phyloP scores from a whole-genome alignment of 2,329 filamentous ascomycete genomes.

The Ophiognomonia clavigignenti-juglandacearum region DNA sequence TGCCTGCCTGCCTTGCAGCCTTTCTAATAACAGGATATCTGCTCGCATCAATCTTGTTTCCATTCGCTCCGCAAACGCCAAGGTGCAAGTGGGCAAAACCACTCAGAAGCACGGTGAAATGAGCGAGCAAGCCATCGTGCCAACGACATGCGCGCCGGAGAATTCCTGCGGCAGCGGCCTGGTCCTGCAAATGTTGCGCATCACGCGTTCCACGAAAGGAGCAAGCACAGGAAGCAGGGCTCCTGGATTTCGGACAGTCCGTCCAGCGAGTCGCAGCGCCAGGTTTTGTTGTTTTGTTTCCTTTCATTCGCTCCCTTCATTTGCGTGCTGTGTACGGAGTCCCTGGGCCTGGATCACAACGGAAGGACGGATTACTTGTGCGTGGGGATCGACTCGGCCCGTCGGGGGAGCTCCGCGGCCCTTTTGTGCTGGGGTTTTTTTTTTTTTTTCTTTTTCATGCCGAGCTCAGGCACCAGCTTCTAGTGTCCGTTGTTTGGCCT shows the following conservation, averaged over 20 bases:
- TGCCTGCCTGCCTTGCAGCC: too few species aligned
- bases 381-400: too few species aligned
- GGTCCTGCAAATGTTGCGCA: conserved; percentile 10
- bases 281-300: background rate
- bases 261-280: background rate
- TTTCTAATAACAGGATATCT: too few species aligned
- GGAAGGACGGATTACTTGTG: too few species aligned
- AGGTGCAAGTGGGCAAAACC: background rate
- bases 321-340: too few species aligned
- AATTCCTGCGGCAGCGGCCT: conserved; percentile 6
- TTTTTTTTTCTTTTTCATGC: too few species aligned
- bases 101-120: background rate
- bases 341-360: too few species aligned
- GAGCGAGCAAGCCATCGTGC: background rate
- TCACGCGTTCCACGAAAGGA: background rate
- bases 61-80: background rate
- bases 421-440: too few species aligned
- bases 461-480: too few species aligned
- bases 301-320: background rate
- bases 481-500: too few species aligned
- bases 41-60: background rate
- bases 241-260: background rate
- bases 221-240: too few species aligned
- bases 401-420: too few species aligned
- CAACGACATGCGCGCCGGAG: background rate